phyloP scores from a whole-genome alignment of 345 rosid genomes.

The Populus davidiana region DNA sequence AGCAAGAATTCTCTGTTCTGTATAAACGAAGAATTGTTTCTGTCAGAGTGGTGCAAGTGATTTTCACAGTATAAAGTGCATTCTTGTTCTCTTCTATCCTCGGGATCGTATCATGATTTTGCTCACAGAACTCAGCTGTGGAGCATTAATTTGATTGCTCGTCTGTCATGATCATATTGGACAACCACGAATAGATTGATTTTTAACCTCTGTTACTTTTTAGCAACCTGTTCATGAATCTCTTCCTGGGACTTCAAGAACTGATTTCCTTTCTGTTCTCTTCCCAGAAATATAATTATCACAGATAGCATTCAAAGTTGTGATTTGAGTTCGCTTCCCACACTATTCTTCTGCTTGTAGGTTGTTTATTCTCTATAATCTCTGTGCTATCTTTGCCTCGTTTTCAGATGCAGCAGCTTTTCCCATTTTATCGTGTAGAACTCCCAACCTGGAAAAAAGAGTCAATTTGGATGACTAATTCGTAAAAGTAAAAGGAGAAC shows the following conservation, averaged over 20 bases:
- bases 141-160: neutral
- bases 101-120: neutral
- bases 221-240: neutral
- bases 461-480: neutral
- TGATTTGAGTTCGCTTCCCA: neutral
- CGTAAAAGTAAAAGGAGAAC: neutral
- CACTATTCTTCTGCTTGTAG: neutral
- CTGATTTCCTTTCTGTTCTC: neutral
- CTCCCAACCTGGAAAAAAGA: neutral
- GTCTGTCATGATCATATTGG: neutral
- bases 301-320: neutral
- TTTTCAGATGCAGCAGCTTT: neutral
- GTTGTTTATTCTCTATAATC: neutral
- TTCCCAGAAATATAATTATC: neutral
- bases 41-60: neutral
- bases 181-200: neutral
- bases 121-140: neutral
- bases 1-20: neutral
- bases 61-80: neutral
- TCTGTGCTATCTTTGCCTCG: neutral
- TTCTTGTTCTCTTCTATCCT: neutral
- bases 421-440: neutral
- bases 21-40: neutral
- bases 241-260: neutral
- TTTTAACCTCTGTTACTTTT: too few relatives aligned